Evolutionary conservation across 805 yeast species (phyloP).

Genomic region (Metschnikowia proteae): DNA sequence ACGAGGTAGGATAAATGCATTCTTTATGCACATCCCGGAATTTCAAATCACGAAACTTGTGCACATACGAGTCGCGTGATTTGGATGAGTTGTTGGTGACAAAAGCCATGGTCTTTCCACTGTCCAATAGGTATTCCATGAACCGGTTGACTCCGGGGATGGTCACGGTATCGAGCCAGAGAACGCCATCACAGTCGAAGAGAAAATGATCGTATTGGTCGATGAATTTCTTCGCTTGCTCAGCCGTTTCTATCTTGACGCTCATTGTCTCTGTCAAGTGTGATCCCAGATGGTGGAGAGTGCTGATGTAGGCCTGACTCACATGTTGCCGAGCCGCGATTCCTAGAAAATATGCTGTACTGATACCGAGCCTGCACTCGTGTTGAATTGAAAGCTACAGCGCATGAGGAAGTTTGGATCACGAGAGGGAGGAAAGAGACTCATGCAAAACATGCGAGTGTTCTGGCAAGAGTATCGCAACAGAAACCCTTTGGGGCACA

Average conservation of each 20-base stretch:
- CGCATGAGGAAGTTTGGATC: neutral
- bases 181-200: constrained; percentile 43
- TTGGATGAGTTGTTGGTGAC: constrained; percentile 39
- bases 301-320: neutral
- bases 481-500: too few relatives aligned
- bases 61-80: constrained; percentile 31
- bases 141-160: constrained; percentile 33
- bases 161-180: constrained; percentile 35
- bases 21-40: constrained; percentile 26
- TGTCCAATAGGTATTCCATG: constrained; percentile 20
- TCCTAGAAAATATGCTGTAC: neutral
- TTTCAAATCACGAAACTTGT: constrained; percentile 32
- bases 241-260: constrained; percentile 7
- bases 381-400: neutral
- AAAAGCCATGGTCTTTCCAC: constrained; percentile 29
- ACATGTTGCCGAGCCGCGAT: neutral
- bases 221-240: constrained; percentile 20
- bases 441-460: too few relatives aligned
- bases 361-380: neutral
- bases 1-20: constrained; percentile 35
- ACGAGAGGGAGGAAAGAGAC: too few relatives aligned
- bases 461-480: too few relatives aligned
- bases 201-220: constrained; percentile 35
- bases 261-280: neutral
- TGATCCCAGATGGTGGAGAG: neutral